phyloP scores from a whole-genome alignment of 176 grass and related monocot species.

The Phragmites australis region DNA sequence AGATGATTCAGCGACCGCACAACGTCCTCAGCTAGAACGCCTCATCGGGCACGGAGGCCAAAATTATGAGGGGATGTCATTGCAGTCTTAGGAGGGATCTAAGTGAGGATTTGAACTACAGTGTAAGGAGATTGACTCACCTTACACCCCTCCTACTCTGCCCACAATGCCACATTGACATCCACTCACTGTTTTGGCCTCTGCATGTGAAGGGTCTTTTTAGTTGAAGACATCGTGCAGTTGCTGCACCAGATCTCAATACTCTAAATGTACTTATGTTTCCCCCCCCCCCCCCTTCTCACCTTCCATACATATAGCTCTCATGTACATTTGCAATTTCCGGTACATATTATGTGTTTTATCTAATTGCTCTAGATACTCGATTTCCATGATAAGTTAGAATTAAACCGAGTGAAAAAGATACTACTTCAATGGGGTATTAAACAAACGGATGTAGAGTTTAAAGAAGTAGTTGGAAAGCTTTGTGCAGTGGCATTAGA shows the following conservation, averaged over 20 bases:
- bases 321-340: background rate
- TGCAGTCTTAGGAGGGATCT: background rate
- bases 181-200: no score
- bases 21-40: background rate
- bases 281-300: no score
- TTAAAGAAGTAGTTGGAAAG: background rate
- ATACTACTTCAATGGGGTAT: background rate
- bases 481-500: background rate
- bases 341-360: background rate
- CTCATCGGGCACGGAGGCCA: background rate
- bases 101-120: background rate
- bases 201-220: no score
- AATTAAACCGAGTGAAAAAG: background rate
- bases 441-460: background rate
- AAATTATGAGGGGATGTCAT: no score
- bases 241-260: no score
- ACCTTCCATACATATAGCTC: background rate
- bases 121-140: background rate
- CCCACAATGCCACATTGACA: no score
- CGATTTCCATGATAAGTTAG: background rate
- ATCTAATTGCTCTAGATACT: background rate
- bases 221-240: no score
- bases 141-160: background rate
- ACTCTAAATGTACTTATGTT: background rate
- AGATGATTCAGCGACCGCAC: background rate